Percentiles rank a stretch among this genome's conserved stretches.
Conservation (phyloP, 2,329 filamentous ascomycete species). For the Alternaria alternata region DNA sequence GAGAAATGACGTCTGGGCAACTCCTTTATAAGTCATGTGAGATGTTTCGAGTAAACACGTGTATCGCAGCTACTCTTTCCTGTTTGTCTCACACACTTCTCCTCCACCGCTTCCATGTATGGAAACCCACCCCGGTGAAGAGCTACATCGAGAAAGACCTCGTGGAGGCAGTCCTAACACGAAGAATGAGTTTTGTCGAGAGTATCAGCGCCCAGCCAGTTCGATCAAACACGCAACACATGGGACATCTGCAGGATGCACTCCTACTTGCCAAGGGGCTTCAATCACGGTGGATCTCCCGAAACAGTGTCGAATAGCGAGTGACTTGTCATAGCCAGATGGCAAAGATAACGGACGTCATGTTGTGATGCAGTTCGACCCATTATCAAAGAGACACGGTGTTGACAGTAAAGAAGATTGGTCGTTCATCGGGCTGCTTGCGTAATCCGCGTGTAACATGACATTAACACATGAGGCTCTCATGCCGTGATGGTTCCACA, state of each 20-base stretch:
- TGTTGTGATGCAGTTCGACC: too few species aligned
- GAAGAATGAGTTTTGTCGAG: neutral
- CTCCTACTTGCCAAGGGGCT: neutral
- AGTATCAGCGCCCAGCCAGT: neutral
- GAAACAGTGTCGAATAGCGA: neutral
- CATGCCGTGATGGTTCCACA: too few species aligned
- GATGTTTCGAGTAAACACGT: conserved; percentile 3
- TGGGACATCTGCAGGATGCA: neutral
- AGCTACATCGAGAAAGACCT: neutral
- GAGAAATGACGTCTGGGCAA: neutral
- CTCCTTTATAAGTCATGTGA: neutral
- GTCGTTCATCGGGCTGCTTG: too few species aligned
- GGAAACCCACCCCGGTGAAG: neutral
- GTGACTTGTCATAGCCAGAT: neutral
- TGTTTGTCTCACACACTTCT: neutral
- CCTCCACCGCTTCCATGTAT: neutral
- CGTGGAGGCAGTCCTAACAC: neutral
- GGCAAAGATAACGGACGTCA: neutral
- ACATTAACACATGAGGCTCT: too few species aligned
- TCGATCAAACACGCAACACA: neutral
- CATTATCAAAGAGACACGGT: too few species aligned
- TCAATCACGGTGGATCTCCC: neutral
- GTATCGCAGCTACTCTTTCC: neutral
- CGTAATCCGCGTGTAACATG: too few species aligned
- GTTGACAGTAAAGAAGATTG: too few species aligned